These are phyloP conservation scores for Ogataea methanolica DNA, from an alignment of 805 yeast species.

Conservation along the genomic window DNA sequence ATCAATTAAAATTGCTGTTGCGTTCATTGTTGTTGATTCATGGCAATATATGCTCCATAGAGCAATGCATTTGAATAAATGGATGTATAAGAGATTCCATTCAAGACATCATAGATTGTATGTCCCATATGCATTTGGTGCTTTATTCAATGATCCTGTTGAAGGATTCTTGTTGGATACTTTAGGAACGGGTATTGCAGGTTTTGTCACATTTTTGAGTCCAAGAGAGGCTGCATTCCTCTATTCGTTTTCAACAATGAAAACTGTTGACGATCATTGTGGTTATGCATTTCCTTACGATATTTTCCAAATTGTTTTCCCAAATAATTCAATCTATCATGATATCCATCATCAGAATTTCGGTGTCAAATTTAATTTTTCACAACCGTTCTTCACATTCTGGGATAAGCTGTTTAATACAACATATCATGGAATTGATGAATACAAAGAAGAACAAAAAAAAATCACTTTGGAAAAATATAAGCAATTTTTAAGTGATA, in stretches of 20 bases:
- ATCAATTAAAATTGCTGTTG: conserved; percentile 47
- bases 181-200: conserved; percentile 84
- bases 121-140: conserved; percentile 97
- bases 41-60: conserved; percentile 96
- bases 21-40: conserved; percentile 76
- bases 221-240: conserved; percentile 74
- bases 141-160: conserved; percentile 87
- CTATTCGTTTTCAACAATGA: conserved; percentile 85
- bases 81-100: conserved; percentile 76
- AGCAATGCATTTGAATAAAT: conserved; percentile 77
- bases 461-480: conserved; percentile 65
- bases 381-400: conserved; percentile 93
- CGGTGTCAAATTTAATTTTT: conserved; percentile 88
- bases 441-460: conserved; percentile 61
- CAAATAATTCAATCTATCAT: conserved; percentile 92
- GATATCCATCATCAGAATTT: conserved; percentile 97
- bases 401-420: conserved; percentile 83
- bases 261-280: conserved; percentile 97
- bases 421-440: conserved; percentile 61
- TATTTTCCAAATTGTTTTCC: conserved; percentile 84
- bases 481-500: conserved; percentile 47
- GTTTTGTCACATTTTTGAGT: conserved; percentile 53
- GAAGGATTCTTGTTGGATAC: conserved; percentile 95
- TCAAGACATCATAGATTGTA: conserved; percentile 92
- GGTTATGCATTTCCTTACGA: conserved; percentile 95